These are phyloP conservation scores for Cornus kousa DNA, from an alignment of 148 eudicot genomes.

Conservation along the genomic window DNA sequence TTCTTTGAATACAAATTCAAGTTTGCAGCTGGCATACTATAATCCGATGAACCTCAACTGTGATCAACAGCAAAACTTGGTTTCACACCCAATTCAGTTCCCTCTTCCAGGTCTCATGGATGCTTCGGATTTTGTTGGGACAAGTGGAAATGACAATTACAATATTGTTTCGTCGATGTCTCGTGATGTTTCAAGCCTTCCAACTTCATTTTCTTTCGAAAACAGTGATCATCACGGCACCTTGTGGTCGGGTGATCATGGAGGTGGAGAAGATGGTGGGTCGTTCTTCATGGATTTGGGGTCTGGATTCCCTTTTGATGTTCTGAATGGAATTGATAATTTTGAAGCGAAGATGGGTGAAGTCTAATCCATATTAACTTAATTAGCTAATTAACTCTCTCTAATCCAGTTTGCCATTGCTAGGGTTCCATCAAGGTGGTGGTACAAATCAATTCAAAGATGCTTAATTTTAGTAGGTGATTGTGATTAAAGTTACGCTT, in stretches of 20 bases:
- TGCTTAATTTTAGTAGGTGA: neutral
- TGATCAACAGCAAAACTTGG: neutral
- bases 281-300: neutral
- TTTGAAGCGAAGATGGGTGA: constrained; percentile 8
- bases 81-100: neutral
- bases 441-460: too few species aligned
- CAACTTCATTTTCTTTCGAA: neutral
- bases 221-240: neutral
- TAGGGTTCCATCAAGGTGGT: too few species aligned
- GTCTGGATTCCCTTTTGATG: neutral
- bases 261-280: neutral
- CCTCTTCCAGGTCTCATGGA: neutral
- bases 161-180: neutral
- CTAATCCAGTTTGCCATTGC: neutral
- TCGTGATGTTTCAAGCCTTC: neutral
- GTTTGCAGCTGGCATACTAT: neutral
- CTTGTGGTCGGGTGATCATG: neutral
- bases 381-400: neutral
- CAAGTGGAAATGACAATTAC: too few species aligned
- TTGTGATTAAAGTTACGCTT: too few species aligned
- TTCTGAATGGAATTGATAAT: constrained; percentile 8
- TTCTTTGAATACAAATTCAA: constrained; percentile 5
- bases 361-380: neutral
- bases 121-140: neutral
- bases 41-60: neutral